Evolutionary conservation across 164 flowering plant species (phyloP), one percentile per base, ranked within the genome.

Genomic region (Amborella trichopoda): DNA sequence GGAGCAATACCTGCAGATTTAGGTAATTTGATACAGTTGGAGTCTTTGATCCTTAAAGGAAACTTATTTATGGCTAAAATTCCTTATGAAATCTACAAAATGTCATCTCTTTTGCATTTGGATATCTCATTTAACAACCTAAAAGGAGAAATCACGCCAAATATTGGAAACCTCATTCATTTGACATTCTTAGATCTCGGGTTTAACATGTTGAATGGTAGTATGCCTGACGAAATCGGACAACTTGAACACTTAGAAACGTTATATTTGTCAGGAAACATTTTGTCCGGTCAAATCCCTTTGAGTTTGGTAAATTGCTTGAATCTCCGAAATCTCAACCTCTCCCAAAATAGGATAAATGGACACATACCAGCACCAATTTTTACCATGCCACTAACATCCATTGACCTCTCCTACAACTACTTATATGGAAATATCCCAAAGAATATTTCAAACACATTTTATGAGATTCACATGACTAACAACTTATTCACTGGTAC

Each of bases 331-430:
- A 75, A 79, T 38, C 55, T 85, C 45, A 94, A 89, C 66, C 83
- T 89, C 40, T 84, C 97, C 24, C 58, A 60, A n/a, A 89, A 89
- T 28, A 40, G 45, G 42, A 49, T 89, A 47, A 59, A 74, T 1
- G 97, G 97, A 21, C 26, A 30, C 1, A 74, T 89, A 52, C 95
- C 97, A 1, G 41, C 33, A 40, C 76, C 78, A 59, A 77, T 89
- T 63, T 51, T 44, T 85, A 54, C 83, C 95, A 8, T 63, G 65
- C 48, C 85, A 90, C 54, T 51, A 59, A 38, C 58, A 17, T 81
- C 83, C 13, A 71, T 85, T 19, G 97, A 90, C 60, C 43, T 90
- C 3, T 90, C 95, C 10, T 69, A 62, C 2, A 90, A 90, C 65
- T 67, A 70, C 28, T 62, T 90, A 41, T 71, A 83, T 0, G 78